Evolutionary conservation across 2,329 filamentous ascomycete species (phyloP).

Genomic region (Ceratocystis lukuohia): DNA sequence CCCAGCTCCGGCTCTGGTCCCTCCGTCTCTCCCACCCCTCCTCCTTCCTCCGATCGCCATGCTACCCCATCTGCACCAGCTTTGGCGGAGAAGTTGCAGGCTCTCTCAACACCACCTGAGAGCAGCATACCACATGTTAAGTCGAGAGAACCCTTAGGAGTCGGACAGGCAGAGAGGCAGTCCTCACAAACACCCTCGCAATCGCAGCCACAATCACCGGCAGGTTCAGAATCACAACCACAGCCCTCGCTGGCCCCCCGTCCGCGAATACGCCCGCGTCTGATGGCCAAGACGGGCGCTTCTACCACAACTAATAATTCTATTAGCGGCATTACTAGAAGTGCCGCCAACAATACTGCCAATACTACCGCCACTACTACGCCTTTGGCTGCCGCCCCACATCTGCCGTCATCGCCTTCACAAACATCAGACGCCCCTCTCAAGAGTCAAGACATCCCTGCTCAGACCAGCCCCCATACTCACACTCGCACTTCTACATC

Average conservation of each 20-base stretch:
- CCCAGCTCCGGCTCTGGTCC: not conserved
- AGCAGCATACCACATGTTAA: not conserved
- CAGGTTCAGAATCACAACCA: not conserved
- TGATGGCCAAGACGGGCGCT: not conserved
- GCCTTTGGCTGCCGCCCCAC: slow-evolving; percentile 7
- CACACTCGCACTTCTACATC: not conserved
- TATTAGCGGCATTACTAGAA: not conserved
- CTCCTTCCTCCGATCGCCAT: not conserved
- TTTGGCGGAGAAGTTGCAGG: not conserved
- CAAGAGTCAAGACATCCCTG: not conserved
- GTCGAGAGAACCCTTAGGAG: not conserved
- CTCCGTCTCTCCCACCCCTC: not conserved
- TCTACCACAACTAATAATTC: not conserved
- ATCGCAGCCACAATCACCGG: not conserved
- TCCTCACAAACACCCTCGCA: not conserved
- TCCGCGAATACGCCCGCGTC: not conserved
- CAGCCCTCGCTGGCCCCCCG: not conserved
- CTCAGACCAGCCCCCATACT: not conserved
- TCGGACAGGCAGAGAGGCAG: not conserved
- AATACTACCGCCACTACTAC: not conserved
- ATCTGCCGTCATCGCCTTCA: not conserved
- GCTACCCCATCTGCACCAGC: not conserved
- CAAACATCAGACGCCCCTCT: not conserved
- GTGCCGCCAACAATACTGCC: not conserved
- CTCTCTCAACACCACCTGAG: not conserved